Evolutionary conservation across 768 basidiomycete species (phyloP), one percentile per base, ranked within the genome.

Genomic region (Lactarius quietus): DNA sequence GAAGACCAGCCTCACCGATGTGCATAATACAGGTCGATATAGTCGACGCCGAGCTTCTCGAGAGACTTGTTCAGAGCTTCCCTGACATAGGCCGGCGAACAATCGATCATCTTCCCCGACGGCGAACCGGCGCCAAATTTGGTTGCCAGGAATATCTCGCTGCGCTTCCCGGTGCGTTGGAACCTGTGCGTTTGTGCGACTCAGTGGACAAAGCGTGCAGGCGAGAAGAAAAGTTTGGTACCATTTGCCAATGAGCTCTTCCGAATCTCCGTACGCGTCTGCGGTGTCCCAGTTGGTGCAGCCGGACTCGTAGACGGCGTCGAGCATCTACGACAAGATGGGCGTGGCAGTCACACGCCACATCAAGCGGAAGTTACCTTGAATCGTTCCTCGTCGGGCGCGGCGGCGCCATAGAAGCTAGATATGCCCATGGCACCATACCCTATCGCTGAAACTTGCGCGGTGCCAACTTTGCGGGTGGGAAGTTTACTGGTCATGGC

Each of bases 371-470:
- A 23, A 14, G 36, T 33, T 20, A 80, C 71, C 78, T 80, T 82
- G 69, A 88, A 80, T 2, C 85, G 78, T 59, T 87, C 84, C 67
- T 88, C 84, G 64, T 89, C 86, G 4, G 78, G 64, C 17, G 75
- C 75, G 0, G 72, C 70, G 2, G 71, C 63, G n/a, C 86, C 85
- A 62, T 85, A 86, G 52, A 71, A 76, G 1, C 74, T 77, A 17
- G 81, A 80, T 14, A 87, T 70, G 7, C 84, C 85, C 86, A 87
- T 87, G 8, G 80, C 75, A 6, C 87, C 87, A 63, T 83, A 86
- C 2, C 86, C 86, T 14, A 89, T 78, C 26, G 81, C 81, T 8
- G 80, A 76, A n/a, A 85, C 80, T 15, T 76, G 62, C 31, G 75
- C 72, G 17, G 76, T 71, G 29, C 83, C 84, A 29, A 88, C 79